Evolutionary conservation across 1,284 basidiomycete species (phyloP), one percentile per base, ranked within the genome.

Genomic region (Clitocybe nebularis): DNA sequence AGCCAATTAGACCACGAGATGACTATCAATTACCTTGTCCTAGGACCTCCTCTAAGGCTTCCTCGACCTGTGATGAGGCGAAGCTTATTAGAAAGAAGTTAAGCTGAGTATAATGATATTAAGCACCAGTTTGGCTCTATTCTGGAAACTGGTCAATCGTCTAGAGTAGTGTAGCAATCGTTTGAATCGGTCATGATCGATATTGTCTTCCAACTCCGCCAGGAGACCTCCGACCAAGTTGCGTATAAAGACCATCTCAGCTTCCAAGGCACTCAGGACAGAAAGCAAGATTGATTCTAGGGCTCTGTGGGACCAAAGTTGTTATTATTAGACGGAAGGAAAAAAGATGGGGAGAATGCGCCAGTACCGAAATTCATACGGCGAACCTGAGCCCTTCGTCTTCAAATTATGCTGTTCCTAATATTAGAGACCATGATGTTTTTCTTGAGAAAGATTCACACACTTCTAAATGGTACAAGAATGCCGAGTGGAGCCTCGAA

Each of bases 281-380:
- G 90, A 93, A 30, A 93, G 76, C 26, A 97, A 70, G 41, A 94
- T 84, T 0, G 90, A 92, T 56, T 97, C 93, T 28, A 96, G 71
- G 1, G 93, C 93, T 40, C 92, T 92, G 57, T 25, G 19, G 37
- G 35, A 36, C 47, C 43, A 33, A 49, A 51, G 37, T 55, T 49
- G 52, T 50, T 47, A 44, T 56, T 36, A 33, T 19, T 43, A 20
- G 30, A 34, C 19, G 21, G 28, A 14, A 5, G 17, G 25, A 14
- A 25, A 13, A 24, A 14, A 29, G 22, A 35, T 41, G 22, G 28
- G 33, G 11, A n/a, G 35, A 28, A 14, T 32, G 13, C n/a, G n/a
- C n/a, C n/a, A n/a, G 53, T 56, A 90, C 89, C 90, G 79, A 61
- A 95, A 94, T 68, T 96, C 93, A 61, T 95, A 96, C 21, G 88